phyloP scores from a whole-genome alignment of 1,284 basidiomycete genomes.

The Vanrija sp. region DNA sequence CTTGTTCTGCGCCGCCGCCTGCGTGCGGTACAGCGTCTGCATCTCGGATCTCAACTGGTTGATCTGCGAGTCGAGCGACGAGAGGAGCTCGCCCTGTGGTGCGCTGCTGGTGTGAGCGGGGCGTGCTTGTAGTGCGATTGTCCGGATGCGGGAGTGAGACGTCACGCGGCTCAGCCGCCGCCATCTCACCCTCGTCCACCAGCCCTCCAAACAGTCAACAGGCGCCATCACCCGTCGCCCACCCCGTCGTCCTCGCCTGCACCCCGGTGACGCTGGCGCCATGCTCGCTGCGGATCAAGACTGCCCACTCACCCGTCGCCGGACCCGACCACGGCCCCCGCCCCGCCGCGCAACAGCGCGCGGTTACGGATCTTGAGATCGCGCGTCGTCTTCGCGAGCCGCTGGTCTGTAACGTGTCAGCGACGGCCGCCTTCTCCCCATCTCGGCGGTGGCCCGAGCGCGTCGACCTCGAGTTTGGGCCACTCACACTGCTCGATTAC shows the following conservation, averaged over 20 bases:
- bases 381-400: conserved; percentile 81
- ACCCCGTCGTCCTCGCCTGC: no score
- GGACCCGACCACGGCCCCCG: conserved; percentile 41
- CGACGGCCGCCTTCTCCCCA: no score
- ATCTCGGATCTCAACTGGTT: conserved; percentile 84
- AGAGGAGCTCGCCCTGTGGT: conserved; percentile 77
- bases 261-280: no score
- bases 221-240: no score
- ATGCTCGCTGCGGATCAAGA: no score
- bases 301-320: conserved; percentile 60
- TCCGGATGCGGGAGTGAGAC: no score
- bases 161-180: no score
- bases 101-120: conserved; percentile 38
- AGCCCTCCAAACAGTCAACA: no score
- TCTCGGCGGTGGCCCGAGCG: neutral
- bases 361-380: conserved; percentile 84
- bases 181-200: no score
- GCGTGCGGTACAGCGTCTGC: conserved; percentile 89
- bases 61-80: conserved; percentile 88
- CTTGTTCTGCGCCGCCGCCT: conserved; percentile 77
- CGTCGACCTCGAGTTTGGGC: neutral
- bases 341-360: conserved; percentile 58
- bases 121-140: neutral
- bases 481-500: conserved; percentile 79
- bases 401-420: conserved; percentile 60